Evolutionary conservation across 768 basidiomycete genomes (phyloP).

Genomic region (Termitomyces sp.): DNA sequence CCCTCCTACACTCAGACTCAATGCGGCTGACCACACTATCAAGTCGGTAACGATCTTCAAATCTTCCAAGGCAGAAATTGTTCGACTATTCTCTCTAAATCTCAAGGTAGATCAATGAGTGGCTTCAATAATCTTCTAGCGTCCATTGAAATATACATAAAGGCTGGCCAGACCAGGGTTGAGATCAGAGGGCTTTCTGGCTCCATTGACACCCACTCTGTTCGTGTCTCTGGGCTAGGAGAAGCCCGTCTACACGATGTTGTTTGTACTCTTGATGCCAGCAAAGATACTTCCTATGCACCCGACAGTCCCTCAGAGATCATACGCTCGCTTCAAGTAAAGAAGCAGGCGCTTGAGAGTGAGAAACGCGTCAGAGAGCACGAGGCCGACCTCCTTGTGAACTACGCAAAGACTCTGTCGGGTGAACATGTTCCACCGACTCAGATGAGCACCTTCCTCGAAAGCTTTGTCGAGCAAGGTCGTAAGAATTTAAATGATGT

Average conservation of each 20-base stretch:
- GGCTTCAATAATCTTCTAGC: background rate
- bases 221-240: slow-evolving; percentile 49
- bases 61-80: slow-evolving; percentile 53
- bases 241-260: slow-evolving; percentile 52
- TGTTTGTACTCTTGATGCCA: slow-evolving; percentile 37
- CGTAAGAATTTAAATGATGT: slow-evolving; percentile 30
- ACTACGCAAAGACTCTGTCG: slow-evolving; percentile 40
- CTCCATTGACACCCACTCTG: slow-evolving; percentile 46
- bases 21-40: slow-evolving; percentile 41
- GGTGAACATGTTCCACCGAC: slow-evolving; percentile 37
- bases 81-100: slow-evolving; percentile 43
- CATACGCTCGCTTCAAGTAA: slow-evolving; percentile 32
- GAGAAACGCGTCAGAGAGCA: slow-evolving; percentile 36
- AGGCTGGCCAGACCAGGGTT: slow-evolving; percentile 54
- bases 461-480: slow-evolving; percentile 35
- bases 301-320: slow-evolving; percentile 25
- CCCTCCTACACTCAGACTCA: slow-evolving; percentile 12
- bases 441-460: slow-evolving; percentile 39
- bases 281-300: slow-evolving; percentile 14
- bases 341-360: slow-evolving; percentile 31
- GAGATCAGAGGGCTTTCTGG: slow-evolving; percentile 47
- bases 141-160: background rate
- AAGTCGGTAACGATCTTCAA: slow-evolving; percentile 57
- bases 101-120: slow-evolving; percentile 37
- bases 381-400: slow-evolving; percentile 38